These are phyloP conservation scores for Akanthomyces uredinophilus DNA, from an alignment of 2,329 filamentous ascomycete species.

Conservation along the genomic window DNA sequence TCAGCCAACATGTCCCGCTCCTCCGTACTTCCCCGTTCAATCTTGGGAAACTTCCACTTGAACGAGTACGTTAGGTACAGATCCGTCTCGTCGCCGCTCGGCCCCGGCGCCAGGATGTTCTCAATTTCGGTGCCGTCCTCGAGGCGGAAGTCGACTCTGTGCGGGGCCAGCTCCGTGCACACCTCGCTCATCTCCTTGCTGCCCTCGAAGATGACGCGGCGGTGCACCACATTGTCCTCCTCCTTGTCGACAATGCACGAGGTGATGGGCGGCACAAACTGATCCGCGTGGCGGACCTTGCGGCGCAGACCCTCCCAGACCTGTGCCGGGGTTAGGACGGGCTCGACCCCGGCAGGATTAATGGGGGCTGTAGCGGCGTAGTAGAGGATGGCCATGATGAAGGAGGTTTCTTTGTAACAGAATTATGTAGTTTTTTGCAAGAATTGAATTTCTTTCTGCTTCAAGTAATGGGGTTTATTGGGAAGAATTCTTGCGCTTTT, in stretches of 20 bases:
- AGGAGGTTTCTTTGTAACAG: too few relatives aligned
- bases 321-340: constrained; percentile 21
- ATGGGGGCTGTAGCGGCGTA: constrained; percentile 26
- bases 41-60: constrained; percentile 24
- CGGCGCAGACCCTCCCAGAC: constrained; percentile 26
- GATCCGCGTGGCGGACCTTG: constrained; percentile 25
- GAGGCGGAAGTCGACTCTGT: constrained; percentile 26
- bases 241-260: constrained; percentile 15
- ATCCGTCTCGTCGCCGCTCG: constrained; percentile 20
- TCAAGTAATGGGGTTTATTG: background rate
- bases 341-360: constrained; percentile 23
- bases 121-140: constrained; percentile 27
- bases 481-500: background rate
- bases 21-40: constrained; percentile 21
- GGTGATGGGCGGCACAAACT: constrained; percentile 25
- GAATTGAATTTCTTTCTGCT: background rate
- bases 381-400: constrained; percentile 8
- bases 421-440: background rate
- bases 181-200: constrained; percentile 22
- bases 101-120: constrained; percentile 27
- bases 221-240: constrained; percentile 15
- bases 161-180: constrained; percentile 26
- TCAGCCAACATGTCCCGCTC: constrained; percentile 18
- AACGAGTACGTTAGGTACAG: constrained; percentile 31
- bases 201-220: constrained; percentile 22